These are phyloP conservation scores for Aspergillus pseudoglaucus DNA, from an alignment of 2,329 filamentous ascomycete genomes.

Conservation along the genomic window DNA sequence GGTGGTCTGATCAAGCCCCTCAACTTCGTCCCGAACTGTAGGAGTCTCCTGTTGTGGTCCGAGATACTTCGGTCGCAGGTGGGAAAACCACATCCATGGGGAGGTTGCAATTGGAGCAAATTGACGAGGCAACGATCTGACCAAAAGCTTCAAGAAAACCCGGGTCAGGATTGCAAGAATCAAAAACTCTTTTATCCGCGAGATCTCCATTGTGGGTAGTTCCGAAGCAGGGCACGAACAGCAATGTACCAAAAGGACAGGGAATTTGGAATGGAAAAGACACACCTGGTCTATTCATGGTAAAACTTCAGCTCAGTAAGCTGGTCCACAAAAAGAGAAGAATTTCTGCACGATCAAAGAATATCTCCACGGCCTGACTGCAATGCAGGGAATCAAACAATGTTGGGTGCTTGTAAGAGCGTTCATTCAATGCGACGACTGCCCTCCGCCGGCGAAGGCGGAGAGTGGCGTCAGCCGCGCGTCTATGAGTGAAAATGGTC, in stretches of 20 bases:
- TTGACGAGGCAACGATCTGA: neutral
- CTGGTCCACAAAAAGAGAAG: conserved; percentile 4
- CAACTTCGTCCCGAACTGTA: neutral
- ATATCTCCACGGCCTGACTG: neutral
- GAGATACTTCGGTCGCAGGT: conserved; percentile 20
- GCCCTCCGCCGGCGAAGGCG: conserved; percentile 20
- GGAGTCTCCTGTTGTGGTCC: neutral
- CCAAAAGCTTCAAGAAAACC: neutral
- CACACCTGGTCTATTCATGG: conserved; percentile 48
- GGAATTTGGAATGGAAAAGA: conserved; percentile 22
- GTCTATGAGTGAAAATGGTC: conserved; percentile 6
- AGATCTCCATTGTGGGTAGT: conserved; percentile 8
- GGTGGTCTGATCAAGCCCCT: neutral
- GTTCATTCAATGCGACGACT: conserved; percentile 5
- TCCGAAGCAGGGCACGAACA: conserved; percentile 11
- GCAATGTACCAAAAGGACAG: conserved; percentile 5
- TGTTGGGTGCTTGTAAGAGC: neutral
- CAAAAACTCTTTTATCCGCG: neutral
- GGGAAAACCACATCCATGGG: conserved; percentile 9
- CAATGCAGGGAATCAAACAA: neutral
- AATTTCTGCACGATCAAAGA: neutral
- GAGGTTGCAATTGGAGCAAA: conserved; percentile 16
- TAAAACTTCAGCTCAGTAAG: conserved; percentile 12
- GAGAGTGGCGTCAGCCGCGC: conserved; percentile 22
- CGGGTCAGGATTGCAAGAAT: neutral